Percentiles rank a stretch among this genome's conserved stretches.
These are phyloP conservation scores for Symmetrospora coprosmae DNA, from an alignment of 768 basidiomycete species.

Conservation along the genomic window DNA sequence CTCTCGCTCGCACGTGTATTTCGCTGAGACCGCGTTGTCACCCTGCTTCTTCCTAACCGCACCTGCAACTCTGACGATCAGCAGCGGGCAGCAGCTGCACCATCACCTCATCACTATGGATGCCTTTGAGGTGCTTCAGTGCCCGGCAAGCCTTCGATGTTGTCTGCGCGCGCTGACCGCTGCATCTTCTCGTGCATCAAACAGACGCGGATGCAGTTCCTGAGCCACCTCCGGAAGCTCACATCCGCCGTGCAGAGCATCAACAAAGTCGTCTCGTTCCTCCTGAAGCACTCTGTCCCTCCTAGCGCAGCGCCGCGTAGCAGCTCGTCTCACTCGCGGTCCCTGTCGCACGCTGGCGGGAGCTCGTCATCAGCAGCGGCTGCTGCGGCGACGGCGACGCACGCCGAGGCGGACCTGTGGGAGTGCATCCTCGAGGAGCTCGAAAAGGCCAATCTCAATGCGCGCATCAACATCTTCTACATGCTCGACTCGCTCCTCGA, in stretches of 20 bases:
- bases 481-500: slow-evolving; percentile 39
- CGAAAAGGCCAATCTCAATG: slow-evolving; percentile 38
- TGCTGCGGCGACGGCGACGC: no score
- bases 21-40: not conserved
- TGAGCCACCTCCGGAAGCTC: slow-evolving; percentile 36
- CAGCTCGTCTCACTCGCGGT: no score
- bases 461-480: slow-evolving; percentile 41
- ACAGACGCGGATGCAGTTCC: slow-evolving; percentile 39
- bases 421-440: slow-evolving; percentile 41
- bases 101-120: slow-evolving; percentile 31
- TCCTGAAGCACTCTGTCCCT: slow-evolving; percentile 37
- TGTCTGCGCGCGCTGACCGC: not conserved
- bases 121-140: slow-evolving; percentile 28
- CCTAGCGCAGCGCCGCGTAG: no score
- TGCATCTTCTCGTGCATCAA: not conserved
- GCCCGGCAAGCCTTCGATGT: not conserved
- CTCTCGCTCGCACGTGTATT: not conserved
- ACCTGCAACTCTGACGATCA: not conserved
- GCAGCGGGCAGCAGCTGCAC: not conserved
- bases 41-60: not conserved
- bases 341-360: no score
- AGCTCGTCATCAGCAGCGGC: not conserved
- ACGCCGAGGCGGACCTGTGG: slow-evolving; percentile 40
- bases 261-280: slow-evolving; percentile 39
- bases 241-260: slow-evolving; percentile 40